These are phyloP conservation scores for Capsicum chinense DNA, from an alignment of 257 asterid species.

Conservation along the genomic window DNA sequence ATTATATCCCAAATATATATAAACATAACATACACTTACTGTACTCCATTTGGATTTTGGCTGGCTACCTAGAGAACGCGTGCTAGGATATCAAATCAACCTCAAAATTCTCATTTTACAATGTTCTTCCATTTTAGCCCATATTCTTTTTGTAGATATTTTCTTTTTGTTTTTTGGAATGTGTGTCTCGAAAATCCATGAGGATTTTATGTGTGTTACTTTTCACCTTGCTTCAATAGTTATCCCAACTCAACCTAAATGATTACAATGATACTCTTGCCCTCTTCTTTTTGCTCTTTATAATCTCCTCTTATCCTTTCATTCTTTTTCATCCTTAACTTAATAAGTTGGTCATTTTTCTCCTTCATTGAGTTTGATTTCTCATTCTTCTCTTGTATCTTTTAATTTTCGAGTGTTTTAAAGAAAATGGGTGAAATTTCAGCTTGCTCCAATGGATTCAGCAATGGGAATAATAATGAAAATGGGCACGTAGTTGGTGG, in stretches of 20 bases:
- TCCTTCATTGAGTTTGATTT: neutral
- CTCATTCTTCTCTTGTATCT: constrained; percentile 20
- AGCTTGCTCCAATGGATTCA: constrained; percentile 45
- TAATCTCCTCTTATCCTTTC: constrained; percentile 39
- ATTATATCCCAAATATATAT: constrained; percentile 1
- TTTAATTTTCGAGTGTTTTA: neutral
- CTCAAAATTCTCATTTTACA: constrained; percentile 44
- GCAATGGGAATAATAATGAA: constrained; percentile 39
- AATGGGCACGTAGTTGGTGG: constrained; percentile 45
- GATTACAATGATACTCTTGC: constrained; percentile 33
- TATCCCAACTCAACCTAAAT: constrained; percentile 37
- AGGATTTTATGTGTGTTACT: constrained; percentile 49
- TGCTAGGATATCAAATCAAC: constrained; percentile 77
- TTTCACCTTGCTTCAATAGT: constrained; percentile 23
- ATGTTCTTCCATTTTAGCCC: neutral
- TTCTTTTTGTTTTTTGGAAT: constrained; percentile 13
- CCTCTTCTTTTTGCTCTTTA: constrained; percentile 37
- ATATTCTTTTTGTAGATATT: constrained; percentile 1
- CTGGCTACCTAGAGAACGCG: constrained; percentile 41
- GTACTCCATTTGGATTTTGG: constrained; percentile 29
- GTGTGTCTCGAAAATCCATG: constrained; percentile 60
- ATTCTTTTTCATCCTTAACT: constrained; percentile 37
- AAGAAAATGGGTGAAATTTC: constrained; percentile 75
- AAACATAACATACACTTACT: neutral
- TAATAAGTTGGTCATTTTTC: neutral